Percentiles rank a stretch among this genome's conserved stretches.
These are phyloP conservation scores for Beauveria varroae DNA, from an alignment of 2,329 filamentous ascomycete genomes.

Conservation along the genomic window DNA sequence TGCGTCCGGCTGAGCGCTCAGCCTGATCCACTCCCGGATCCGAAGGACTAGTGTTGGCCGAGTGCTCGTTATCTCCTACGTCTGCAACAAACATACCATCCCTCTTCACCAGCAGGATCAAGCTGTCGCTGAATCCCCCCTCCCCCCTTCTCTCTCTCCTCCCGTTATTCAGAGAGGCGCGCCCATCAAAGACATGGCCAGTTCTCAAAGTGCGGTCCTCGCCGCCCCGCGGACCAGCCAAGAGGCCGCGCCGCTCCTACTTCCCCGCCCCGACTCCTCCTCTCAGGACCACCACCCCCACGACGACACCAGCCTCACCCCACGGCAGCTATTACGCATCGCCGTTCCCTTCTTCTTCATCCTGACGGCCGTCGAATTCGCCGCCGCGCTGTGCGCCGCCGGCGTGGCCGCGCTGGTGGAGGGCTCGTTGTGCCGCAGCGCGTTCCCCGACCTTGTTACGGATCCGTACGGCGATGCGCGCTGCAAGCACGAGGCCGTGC, in stretches of 20 bases:
- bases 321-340: background rate
- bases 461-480: conserved; percentile 6
- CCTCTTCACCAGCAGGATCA: no score
- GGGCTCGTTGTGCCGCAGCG: background rate
- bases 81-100: no score
- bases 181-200: background rate
- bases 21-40: background rate
- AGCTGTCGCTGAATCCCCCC: no score
- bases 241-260: background rate
- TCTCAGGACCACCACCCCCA: background rate
- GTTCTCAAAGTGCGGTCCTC: background rate
- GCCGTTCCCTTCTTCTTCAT: background rate
- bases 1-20: background rate
- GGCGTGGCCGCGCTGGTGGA: conserved; percentile 9
- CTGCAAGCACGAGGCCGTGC: conserved; percentile 9
- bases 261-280: background rate
- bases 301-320: no score
- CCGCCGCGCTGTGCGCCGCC: background rate
- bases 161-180: background rate
- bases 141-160: no score
- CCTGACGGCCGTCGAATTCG: background rate
- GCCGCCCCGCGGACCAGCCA: background rate
- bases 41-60: background rate
- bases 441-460: background rate
- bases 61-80: no score